Evolutionary conservation across 768 basidiomycete genomes (phyloP).

Genomic region (Pulveroboletus sp.): DNA sequence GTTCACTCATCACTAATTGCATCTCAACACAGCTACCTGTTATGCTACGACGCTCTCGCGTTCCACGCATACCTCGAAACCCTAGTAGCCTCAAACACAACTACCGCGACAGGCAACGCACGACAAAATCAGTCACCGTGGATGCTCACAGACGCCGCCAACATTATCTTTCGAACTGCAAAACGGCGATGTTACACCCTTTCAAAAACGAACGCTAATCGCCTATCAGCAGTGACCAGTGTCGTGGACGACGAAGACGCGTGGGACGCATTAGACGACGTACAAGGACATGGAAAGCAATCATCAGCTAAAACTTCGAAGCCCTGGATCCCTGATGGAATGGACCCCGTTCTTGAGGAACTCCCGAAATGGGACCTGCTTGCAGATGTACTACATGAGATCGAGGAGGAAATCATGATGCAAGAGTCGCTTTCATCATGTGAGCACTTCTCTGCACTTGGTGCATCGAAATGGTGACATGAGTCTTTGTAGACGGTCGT

Average conservation of each 20-base stretch:
- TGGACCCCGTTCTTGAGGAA: constrained; percentile 88
- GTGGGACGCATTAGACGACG: constrained; percentile 68
- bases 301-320: constrained; percentile 1
- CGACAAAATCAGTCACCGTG: constrained; percentile 75
- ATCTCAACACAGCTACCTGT: constrained; percentile 46
- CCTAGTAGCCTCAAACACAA: constrained; percentile 61
- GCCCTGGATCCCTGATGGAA: constrained; percentile 66
- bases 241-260: constrained; percentile 63
- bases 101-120: constrained; percentile 43
- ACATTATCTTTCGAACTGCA: constrained; percentile 76
- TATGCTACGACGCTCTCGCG: constrained; percentile 86
- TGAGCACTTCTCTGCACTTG: constrained; percentile 1
- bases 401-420: constrained; percentile 78
- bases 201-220: constrained; percentile 25
- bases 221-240: constrained; percentile 33
- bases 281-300: constrained; percentile 18
- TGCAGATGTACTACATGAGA: constrained; percentile 81
- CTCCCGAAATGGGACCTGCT: constrained; percentile 91
- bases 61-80: constrained; percentile 92
- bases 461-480: neutral
- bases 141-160: constrained; percentile 91
- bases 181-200: constrained; percentile 76
- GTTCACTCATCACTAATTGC: neutral
- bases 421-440: constrained; percentile 40
- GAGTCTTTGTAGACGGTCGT: constrained; percentile 28